These are phyloP conservation scores for Spizellomyces punctatus DNA, from an alignment of 192 early-diverging fungal species.

Conservation along the genomic window DNA sequence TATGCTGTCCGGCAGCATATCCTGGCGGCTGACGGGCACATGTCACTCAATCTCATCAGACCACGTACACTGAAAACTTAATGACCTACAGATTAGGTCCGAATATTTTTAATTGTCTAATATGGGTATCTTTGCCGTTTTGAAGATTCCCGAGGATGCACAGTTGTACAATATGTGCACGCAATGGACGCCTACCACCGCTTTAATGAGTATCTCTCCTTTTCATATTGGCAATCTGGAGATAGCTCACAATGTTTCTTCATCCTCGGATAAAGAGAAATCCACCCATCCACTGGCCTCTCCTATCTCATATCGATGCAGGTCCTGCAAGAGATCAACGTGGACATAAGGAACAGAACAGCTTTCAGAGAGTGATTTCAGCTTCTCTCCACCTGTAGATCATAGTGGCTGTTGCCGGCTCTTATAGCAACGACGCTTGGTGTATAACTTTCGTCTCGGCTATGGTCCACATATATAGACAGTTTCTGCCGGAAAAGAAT, in stretches of 20 bases:
- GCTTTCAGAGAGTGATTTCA: background rate
- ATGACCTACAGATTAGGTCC: constrained; percentile 56
- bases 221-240: constrained; percentile 32
- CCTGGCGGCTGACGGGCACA: constrained; percentile 24
- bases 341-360: too few species aligned
- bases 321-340: constrained; percentile 11
- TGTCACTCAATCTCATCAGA: background rate
- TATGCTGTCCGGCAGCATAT: constrained; percentile 42
- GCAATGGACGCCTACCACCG: constrained; percentile 41
- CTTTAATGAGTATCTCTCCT: background rate
- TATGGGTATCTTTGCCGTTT: constrained; percentile 83
- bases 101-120: constrained; percentile 74
- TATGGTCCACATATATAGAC: constrained; percentile 63
- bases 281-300: constrained; percentile 73
- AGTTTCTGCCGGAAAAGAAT: constrained; percentile 25
- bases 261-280: constrained; percentile 55
- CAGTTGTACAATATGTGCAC: constrained; percentile 70
- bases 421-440: constrained; percentile 66
- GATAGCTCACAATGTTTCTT: constrained; percentile 6
- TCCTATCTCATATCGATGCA: constrained; percentile 50
- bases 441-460: constrained; percentile 84
- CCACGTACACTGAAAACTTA: background rate
- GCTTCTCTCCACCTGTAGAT: constrained; percentile 54
- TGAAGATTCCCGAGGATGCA: constrained; percentile 71
- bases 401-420: constrained; percentile 67